Evolutionary conservation across 129 eudicot genomes (phyloP).

Genomic region (Apium graveolens): DNA sequence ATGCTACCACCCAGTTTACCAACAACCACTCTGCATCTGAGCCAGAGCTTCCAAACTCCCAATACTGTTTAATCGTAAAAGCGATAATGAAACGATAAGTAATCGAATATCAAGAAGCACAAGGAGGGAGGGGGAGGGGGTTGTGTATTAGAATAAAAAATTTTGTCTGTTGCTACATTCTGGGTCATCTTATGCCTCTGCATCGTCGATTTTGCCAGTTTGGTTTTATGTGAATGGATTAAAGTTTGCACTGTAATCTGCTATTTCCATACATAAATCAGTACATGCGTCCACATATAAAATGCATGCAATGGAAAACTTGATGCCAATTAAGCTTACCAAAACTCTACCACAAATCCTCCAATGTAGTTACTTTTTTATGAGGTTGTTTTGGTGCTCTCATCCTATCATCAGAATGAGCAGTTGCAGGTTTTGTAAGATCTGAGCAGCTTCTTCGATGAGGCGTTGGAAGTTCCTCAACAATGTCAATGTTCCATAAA

Average conservation of each 20-base stretch:
- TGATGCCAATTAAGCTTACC: not conserved
- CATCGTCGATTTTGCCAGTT: too few relatives aligned
- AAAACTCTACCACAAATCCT: not conserved
- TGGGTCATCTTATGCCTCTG: too few relatives aligned
- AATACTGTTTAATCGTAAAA: too few relatives aligned
- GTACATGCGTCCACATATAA: not conserved
- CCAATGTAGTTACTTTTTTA: not conserved
- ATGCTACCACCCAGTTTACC: too few relatives aligned
- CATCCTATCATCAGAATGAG: not conserved
- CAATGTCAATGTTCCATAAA: slow-evolving; percentile 58
- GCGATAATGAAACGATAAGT: too few relatives aligned
- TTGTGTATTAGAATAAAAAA: too few relatives aligned
- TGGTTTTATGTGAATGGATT: too few relatives aligned
- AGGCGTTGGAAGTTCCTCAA: slow-evolving; percentile 35
- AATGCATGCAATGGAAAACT: not conserved
- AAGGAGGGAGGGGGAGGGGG: too few relatives aligned
- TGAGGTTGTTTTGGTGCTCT: not conserved
- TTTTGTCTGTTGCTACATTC: too few relatives aligned
- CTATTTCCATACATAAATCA: not conserved
- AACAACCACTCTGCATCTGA: too few relatives aligned
- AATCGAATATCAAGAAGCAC: too few relatives aligned
- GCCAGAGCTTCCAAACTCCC: too few relatives aligned
- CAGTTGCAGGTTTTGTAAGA: not conserved
- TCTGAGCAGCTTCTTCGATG: slow-evolving; percentile 1
- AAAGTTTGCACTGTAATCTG: not conserved